These are phyloP conservation scores for Talaromyces proteolyticus DNA, from an alignment of 495 filamentous ascomycete species.

Conservation along the genomic window DNA sequence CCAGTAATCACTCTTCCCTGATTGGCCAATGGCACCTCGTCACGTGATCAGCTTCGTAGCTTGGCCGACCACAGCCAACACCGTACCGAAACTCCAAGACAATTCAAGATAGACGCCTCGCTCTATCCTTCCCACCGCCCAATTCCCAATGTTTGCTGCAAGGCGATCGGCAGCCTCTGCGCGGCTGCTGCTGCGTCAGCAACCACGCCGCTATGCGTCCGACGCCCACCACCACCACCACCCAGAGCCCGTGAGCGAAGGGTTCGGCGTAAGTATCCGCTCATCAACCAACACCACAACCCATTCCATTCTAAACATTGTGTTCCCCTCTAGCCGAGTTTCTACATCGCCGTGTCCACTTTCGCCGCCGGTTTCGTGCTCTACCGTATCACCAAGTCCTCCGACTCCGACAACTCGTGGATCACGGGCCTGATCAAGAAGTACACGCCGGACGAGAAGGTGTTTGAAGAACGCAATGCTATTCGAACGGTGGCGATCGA, in stretches of 20 bases:
- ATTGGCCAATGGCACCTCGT: too few species aligned
- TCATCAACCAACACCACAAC: slow-evolving; percentile 2
- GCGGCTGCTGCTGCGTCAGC: slow-evolving; percentile 39
- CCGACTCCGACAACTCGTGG: slow-evolving; percentile 34
- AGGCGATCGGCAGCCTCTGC: slow-evolving; percentile 35
- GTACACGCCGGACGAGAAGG: slow-evolving; percentile 40
- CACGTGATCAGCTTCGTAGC: slow-evolving; percentile 10
- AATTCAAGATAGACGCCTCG: slow-evolving; percentile 7
- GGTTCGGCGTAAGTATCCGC: slow-evolving; percentile 54
- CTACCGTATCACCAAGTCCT: slow-evolving; percentile 43
- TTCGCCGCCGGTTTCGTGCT: slow-evolving; percentile 52
- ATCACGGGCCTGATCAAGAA: slow-evolving; percentile 54
- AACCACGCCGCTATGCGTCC: slow-evolving; percentile 39
- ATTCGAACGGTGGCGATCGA: slow-evolving; percentile 60
- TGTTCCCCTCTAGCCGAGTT: slow-evolving; percentile 52
- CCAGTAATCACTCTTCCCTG: too few species aligned
- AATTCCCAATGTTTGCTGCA: slow-evolving; percentile 39
- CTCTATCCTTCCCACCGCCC: slow-evolving; percentile 18
- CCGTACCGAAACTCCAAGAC: slow-evolving; percentile 5
- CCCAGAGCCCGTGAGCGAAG: slow-evolving; percentile 53
- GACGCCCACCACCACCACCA: slow-evolving; percentile 26
- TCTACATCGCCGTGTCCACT: slow-evolving; percentile 58
- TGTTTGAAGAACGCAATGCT: slow-evolving; percentile 54
- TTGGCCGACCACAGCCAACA: slow-evolving; percentile 7
- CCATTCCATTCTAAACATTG: neutral